Base-by-base conservation (phyloP, 1,284 basidiomycete species). In the Pyrrhoderma noxium region DNA sequence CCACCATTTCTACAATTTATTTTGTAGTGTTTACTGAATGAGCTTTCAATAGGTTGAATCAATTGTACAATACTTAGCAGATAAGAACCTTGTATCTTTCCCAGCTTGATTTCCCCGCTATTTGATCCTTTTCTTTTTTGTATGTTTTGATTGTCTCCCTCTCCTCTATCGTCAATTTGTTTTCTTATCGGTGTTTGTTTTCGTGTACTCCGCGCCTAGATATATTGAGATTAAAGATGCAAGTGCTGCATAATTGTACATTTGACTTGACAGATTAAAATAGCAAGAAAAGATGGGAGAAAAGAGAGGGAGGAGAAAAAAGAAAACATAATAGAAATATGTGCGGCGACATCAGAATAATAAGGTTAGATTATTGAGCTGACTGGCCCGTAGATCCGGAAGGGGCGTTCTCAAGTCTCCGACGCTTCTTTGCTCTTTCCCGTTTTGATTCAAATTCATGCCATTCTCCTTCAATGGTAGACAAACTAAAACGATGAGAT, bases 401-500 rank as follows among this genome's bases (percentile, higher is more conserved):
- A 5, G 27, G 27, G 11, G 27, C 27, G 54, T 57, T 63, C 56
- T 72, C 72, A 49, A 73, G 76, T 69, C 76, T 80, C 65, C 72
- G 67, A 49, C 82, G 73, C 66, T 85, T 89, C 70, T 81, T 88
- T 52, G 83, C 85, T 34, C 86, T 79, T 68, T 90, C 89, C 51
- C 83, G 73, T 67, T 93, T 93, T 27, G 87, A 85, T 64, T 95
- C 93, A 55, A 90, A 75, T 65, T 96, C 93, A 65, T 96, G 93
- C 92, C 93, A 96, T 65, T 96, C 93, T 38, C 93, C 93, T 65
- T 89, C 81, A 34, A 89, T 69, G n/a, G 75, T 79, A 9, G 79
- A 75, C 55, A 89, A 68, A 40, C 89, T 11, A 53, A 40, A 45
- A 38, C 43, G 64, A 47, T 66, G 58, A 45, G 36, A 19, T 40